Base-by-base conservation (phyloP, 805 yeast genomes). In the Brettanomyces anomalus region DNA sequence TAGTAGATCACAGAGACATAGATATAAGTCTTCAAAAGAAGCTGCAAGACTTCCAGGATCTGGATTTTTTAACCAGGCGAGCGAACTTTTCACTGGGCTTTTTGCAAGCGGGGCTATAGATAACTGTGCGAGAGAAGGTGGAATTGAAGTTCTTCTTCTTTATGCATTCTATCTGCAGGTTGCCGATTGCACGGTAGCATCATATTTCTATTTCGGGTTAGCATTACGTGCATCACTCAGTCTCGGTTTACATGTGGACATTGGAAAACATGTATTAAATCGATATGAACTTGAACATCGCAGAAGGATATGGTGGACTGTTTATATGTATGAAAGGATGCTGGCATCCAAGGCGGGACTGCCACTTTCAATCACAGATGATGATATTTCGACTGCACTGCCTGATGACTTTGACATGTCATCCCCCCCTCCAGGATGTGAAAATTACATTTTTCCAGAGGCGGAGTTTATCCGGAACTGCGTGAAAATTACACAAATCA, bases 101-200 rank as follows among this genome's bases (percentile, higher is more conserved):
- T 83, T 82, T 62, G 81, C 88, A 0, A 76, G 84, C 33, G 88
- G 88, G n/a, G 83, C 87, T 5, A 74, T 84, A 39, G 89, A 82
- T 55, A 81, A 81, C 51, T 76, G 80, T 42, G 81, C 87, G 1
- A 75, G 81, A 52, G 88, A 81, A 55, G 89, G 90, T 33, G 88
- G 89, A 46, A 74, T 84, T 18, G 94, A 84, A 57, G 87, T 81
- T 3, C 66, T 82, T 65, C 59, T 84, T 20, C 62, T 84, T 15
- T 83, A 83, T 61, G 90, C 90, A 0, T 84, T 84, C 53, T 84
- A 81, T 56, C 62, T 84, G 26, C 94, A 84, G 58, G 90, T 84
- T 21, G 90, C 90, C 0, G 94, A 84, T 56, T 81, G 88, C 54
- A 84, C 89, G 1, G 80, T 83, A 6, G 84, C 89, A 0, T 81